These are phyloP conservation scores for Coemansia nantahalensis DNA, from an alignment of 192 early-diverging fungal genomes.

Conservation along the genomic window DNA sequence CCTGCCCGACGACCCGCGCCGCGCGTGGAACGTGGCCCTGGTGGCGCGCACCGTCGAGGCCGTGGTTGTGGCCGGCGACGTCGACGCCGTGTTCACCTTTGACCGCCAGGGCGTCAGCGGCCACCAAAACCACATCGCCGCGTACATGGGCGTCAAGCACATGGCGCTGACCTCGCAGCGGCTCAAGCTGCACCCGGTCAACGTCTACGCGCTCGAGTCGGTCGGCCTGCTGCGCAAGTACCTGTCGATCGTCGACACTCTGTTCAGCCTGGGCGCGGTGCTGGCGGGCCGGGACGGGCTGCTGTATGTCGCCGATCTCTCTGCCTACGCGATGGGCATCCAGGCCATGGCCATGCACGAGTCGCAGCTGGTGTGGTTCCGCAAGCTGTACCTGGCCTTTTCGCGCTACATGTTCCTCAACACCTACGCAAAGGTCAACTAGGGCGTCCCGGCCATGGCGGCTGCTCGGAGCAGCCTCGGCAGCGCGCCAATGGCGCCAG, in stretches of 20 bases:
- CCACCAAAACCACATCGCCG: conserved; percentile 85
- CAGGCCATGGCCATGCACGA: conserved; percentile 78
- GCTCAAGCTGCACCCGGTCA: conserved; percentile 53
- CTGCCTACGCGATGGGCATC: conserved; percentile 55
- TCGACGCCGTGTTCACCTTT: conserved; percentile 80
- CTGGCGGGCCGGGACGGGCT: conserved; percentile 23
- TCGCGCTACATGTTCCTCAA: conserved; percentile 91
- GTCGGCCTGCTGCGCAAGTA: conserved; percentile 61
- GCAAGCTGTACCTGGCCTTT: conserved; percentile 80
- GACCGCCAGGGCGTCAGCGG: conserved; percentile 86
- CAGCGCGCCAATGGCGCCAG: too few species aligned
- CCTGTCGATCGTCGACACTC: conserved; percentile 54
- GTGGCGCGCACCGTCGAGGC: conserved; percentile 63
- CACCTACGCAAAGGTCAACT: conserved; percentile 48
- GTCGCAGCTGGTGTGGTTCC: conserved; percentile 92
- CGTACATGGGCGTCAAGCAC: conserved; percentile 67
- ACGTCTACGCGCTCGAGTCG: conserved; percentile 56
- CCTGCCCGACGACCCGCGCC: conserved; percentile 67
- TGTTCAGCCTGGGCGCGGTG: conserved; percentile 31
- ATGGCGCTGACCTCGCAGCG: conserved; percentile 54
- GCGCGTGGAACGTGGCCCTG: conserved; percentile 59
- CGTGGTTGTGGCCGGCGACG: conserved; percentile 56
- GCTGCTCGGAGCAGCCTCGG: background rate
- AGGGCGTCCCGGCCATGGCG: background rate
- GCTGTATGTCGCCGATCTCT: conserved; percentile 62